Conservation (phyloP, 345 rosid genomes). For the Eucalyptus polyanthemos region DNA sequence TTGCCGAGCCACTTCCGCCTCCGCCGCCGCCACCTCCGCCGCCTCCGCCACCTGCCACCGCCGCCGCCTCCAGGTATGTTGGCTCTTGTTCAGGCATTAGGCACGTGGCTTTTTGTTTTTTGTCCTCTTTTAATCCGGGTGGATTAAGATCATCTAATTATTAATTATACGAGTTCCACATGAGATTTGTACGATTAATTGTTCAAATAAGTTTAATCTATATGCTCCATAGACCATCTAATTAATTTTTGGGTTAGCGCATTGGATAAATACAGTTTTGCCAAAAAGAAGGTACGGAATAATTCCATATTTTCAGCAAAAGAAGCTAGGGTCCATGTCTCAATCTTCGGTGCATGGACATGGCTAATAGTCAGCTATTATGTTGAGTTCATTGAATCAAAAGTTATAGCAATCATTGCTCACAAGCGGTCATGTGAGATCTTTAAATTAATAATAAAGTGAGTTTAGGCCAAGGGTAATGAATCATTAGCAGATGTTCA, state of each 20-base stretch:
- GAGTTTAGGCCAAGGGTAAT: neutral
- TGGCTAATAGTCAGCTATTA: neutral
- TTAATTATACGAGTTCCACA: neutral
- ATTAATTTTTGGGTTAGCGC: neutral
- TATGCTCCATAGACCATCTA: neutral
- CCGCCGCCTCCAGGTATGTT: neutral
- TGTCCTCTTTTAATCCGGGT: neutral
- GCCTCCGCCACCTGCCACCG: accelerated
- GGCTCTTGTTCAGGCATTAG: neutral
- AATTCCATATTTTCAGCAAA: neutral
- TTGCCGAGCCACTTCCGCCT: no score
- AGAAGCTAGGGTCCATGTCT: neutral
- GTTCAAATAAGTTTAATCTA: no score
- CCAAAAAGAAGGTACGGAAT: neutral
- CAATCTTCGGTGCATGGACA: neutral
- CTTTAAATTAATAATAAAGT: no score
- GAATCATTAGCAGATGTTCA: neutral
- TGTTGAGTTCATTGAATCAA: neutral
- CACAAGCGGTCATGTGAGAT: neutral
- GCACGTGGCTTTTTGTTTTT: neutral
- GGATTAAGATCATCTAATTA: neutral
- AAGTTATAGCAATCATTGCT: neutral
- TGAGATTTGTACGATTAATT: no score
- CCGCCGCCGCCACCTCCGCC: accelerated
- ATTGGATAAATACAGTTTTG: neutral